Percentiles rank a stretch among this genome's conserved stretches.
Evolutionary conservation across 2,329 filamentous ascomycete genomes (phyloP).

Genomic region (Cercospora sp.): DNA sequence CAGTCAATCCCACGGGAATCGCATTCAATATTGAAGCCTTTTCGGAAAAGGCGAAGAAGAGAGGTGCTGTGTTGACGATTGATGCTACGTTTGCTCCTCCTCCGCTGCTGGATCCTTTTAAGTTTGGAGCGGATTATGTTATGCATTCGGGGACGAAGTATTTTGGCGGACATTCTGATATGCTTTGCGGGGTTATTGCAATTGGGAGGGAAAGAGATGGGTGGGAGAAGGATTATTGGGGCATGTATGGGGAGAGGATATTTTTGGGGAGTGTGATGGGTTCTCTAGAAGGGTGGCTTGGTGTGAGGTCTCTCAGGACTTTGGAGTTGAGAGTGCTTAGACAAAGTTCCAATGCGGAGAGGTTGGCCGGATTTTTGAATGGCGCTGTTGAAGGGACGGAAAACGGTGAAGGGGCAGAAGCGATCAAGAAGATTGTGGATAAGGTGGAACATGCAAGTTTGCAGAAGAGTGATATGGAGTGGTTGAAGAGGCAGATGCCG

Average conservation of each 20-base stretch:
- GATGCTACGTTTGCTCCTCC: conserved; percentile 94
- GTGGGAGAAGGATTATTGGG: conserved; percentile 55
- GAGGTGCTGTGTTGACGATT: conserved; percentile 75
- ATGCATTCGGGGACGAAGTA: conserved; percentile 98
- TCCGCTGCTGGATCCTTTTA: conserved; percentile 81
- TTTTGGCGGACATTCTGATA: conserved; percentile 89
- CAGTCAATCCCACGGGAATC: conserved; percentile 84
- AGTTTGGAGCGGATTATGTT: conserved; percentile 76
- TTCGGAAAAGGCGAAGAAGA: conserved; percentile 67
- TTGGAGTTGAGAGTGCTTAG: conserved; percentile 77
- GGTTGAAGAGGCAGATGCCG: conserved; percentile 87
- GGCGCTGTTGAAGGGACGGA: conserved; percentile 43
- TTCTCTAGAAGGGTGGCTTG: conserved; percentile 87
- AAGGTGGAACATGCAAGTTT: conserved; percentile 75
- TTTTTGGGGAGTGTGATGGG: conserved; percentile 83
- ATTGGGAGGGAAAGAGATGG: conserved; percentile 52
- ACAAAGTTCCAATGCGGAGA: conserved; percentile 70
- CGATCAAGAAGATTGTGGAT: conserved; percentile 57
- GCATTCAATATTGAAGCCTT: conserved; percentile 72
- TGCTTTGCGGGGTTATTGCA: conserved; percentile 82
- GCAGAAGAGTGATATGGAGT: conserved; percentile 65
- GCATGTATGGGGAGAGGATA: conserved; percentile 68
- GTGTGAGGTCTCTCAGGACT: conserved; percentile 80
- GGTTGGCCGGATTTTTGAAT: conserved; percentile 71
- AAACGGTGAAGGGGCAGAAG: conserved; percentile 25